A percentile compares a stretch with the other conserved stretches of the same genome.
Conservation (phyloP, 2,329 filamentous ascomycete species). For the Xylaria sp. region DNA sequence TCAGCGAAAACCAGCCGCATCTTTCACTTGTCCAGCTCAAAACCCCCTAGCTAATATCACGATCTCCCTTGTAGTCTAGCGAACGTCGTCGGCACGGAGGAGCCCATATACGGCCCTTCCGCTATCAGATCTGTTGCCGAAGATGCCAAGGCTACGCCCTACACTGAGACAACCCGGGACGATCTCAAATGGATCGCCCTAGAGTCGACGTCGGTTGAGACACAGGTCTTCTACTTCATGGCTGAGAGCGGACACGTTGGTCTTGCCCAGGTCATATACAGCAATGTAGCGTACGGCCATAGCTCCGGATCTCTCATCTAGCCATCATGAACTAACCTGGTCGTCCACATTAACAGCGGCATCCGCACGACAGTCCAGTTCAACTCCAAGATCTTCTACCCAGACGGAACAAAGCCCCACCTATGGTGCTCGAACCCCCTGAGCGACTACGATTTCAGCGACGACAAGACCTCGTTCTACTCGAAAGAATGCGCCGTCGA, state of each 20-base stretch:
- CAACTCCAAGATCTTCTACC: conserved; percentile 86
- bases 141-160: conserved; percentile 72
- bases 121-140: conserved; percentile 82
- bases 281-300: conserved; percentile 77
- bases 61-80: conserved; percentile 46
- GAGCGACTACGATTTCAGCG: conserved; percentile 74
- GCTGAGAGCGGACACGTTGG: conserved; percentile 70
- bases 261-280: conserved; percentile 92
- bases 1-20: conserved; percentile 41
- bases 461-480: conserved; percentile 76
- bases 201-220: conserved; percentile 87
- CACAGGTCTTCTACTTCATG: conserved; percentile 87
- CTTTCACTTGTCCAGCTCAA: conserved; percentile 16
- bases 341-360: conserved; percentile 51
- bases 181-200: conserved; percentile 78
- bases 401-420: conserved; percentile 64
- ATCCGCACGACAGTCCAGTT: conserved; percentile 89
- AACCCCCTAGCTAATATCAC: conserved; percentile 24
- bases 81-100: conserved; percentile 88
- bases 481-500: conserved; percentile 81
- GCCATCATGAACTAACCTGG: conserved; percentile 19
- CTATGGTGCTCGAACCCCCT: conserved; percentile 82
- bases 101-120: conserved; percentile 87
- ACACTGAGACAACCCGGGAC: conserved; percentile 70
- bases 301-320: not conserved